Evolutionary conservation across 2,329 filamentous ascomycete genomes (phyloP).

Genomic region (Pseudocercospora vitis): DNA sequence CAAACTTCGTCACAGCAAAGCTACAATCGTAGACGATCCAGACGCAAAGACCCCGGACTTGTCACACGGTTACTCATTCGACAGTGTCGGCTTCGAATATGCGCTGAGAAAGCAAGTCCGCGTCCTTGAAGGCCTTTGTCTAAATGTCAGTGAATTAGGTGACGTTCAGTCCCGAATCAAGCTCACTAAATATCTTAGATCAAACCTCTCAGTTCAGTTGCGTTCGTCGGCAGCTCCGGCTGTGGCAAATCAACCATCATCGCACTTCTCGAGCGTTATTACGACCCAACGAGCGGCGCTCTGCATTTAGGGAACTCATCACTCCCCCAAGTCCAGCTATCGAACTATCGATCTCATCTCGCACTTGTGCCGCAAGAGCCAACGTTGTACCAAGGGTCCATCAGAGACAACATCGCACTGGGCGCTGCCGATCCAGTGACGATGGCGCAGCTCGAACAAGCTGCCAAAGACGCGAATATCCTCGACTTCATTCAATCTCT

Average conservation of each 20-base stretch:
- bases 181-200: neutral
- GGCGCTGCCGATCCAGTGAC: constrained; percentile 35
- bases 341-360: constrained; percentile 42
- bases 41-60: neutral
- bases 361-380: constrained; percentile 49
- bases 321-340: constrained; percentile 41
- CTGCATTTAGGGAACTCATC: constrained; percentile 45
- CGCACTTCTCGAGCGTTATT: constrained; percentile 48
- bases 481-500: constrained; percentile 50
- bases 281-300: constrained; percentile 43
- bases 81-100: neutral
- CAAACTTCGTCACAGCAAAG: neutral
- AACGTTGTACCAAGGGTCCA: constrained; percentile 47
- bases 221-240: constrained; percentile 48
- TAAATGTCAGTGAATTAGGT: no score
- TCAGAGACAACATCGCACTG: constrained; percentile 47
- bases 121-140: neutral
- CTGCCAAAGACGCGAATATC: constrained; percentile 47
- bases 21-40: neutral
- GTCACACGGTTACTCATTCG: neutral
- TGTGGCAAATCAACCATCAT: constrained; percentile 49
- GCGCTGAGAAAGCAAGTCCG: neutral
- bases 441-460: constrained; percentile 36
- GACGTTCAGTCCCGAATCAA: neutral
- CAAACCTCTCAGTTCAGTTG: constrained; percentile 43